These are phyloP conservation scores for Alternaria burnsii DNA, from an alignment of 2,329 filamentous ascomycete genomes.

Conservation along the genomic window DNA sequence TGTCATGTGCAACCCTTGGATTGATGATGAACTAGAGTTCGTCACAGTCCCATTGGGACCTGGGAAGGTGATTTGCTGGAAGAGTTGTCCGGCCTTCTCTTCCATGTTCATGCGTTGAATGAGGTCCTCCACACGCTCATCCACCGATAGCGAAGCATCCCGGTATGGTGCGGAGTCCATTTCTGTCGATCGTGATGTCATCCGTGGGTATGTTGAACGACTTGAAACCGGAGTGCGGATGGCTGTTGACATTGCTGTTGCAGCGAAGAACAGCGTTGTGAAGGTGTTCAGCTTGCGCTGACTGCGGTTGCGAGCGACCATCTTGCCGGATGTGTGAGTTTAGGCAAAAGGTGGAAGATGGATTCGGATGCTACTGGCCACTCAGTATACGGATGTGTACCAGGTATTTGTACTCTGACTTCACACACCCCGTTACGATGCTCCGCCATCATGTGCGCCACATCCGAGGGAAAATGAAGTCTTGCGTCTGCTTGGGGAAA, in stretches of 20 bases:
- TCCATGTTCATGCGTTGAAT: constrained; percentile 57
- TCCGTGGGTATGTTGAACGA: constrained; percentile 5
- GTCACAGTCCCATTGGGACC: constrained; percentile 46
- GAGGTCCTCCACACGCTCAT: constrained; percentile 59
- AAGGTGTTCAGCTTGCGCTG: constrained; percentile 24
- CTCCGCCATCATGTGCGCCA: constrained; percentile 6
- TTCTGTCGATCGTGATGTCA: constrained; percentile 12
- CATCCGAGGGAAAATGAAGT: constrained; percentile 13
- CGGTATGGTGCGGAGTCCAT: constrained; percentile 42
- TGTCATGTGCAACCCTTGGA: constrained; percentile 51
- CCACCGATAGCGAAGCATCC: constrained; percentile 52
- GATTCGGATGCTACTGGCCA: background rate
- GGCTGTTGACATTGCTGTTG: constrained; percentile 23
- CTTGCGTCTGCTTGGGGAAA: constrained; percentile 10
- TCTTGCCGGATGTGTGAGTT: constrained; percentile 12
- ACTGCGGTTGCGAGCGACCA: constrained; percentile 18
- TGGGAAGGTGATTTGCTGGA: constrained; percentile 51
- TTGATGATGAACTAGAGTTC: constrained; percentile 44
- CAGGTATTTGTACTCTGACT: constrained; percentile 21
- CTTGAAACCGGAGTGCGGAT: constrained; percentile 16
- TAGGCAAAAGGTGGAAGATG: background rate
- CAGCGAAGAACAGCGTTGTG: constrained; percentile 23
- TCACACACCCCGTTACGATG: constrained; percentile 1
- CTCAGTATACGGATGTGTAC: background rate
- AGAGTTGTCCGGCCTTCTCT: constrained; percentile 61